A percentile compares a stretch with the other conserved stretches of the same genome.
Evolutionary conservation across 2,329 filamentous ascomycete species (phyloP).

Genomic region (Sporothrix protearum): DNA sequence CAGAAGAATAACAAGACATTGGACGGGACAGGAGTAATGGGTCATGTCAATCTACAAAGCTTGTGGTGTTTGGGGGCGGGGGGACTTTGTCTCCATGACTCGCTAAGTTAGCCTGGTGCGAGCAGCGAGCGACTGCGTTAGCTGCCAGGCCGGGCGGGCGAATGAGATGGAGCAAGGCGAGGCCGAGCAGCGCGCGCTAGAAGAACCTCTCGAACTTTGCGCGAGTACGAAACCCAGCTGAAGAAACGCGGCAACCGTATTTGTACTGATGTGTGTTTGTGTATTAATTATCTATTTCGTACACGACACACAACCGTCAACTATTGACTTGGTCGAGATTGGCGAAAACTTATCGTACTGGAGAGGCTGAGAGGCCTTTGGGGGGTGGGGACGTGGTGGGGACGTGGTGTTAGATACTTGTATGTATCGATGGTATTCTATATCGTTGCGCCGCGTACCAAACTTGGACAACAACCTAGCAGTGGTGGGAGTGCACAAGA

Average conservation of each 20-base stretch:
- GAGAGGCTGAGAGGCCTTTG: no score
- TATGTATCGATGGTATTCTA: no score
- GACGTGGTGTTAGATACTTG: no score
- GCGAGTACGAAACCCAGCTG: neutral
- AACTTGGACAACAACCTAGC: no score
- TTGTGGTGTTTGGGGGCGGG: neutral
- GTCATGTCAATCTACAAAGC: constrained; percentile 6
- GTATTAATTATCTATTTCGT: no score
- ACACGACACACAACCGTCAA: no score
- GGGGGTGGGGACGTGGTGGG: no score
- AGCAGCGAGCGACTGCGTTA: constrained; percentile 6
- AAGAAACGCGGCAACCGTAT: neutral
- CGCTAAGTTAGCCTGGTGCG: constrained; percentile 13
- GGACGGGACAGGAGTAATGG: constrained; percentile 6
- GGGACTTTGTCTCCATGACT: constrained; percentile 7
- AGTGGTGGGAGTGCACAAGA: no score
- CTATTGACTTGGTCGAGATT: no score
- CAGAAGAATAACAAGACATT: neutral
- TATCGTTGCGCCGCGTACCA: no score
- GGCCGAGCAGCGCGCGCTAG: neutral
- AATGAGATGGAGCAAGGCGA: constrained; percentile 1
- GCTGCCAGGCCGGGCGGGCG: neutral
- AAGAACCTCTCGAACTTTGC: neutral
- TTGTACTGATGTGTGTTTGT: no score
- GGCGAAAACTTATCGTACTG: no score